Evolutionary conservation across 2,329 filamentous ascomycete species (phyloP).

Genomic region (Fusarium sp.): DNA sequence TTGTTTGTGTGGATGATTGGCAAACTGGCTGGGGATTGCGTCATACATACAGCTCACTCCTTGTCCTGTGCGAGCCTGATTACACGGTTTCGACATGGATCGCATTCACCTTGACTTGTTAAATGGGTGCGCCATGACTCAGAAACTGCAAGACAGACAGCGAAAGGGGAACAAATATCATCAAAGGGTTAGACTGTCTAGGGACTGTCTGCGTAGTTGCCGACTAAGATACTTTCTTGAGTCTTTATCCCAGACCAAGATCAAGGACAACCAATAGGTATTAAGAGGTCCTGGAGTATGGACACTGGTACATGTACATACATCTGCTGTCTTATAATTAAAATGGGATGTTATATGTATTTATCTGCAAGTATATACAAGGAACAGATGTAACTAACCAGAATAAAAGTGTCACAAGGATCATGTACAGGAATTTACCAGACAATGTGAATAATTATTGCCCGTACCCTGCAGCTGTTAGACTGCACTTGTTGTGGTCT

Average conservation of each 20-base stretch:
- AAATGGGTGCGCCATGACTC: not conserved
- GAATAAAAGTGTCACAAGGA: not conserved
- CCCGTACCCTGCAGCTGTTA: not conserved
- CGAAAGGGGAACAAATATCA: not conserved
- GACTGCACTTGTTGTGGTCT: not conserved
- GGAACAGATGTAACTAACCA: accelerated
- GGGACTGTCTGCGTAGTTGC: no score
- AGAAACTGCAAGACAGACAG: not conserved
- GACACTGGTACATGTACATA: not conserved
- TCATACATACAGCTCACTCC: not conserved
- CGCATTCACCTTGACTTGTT: not conserved
- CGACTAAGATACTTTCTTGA: no score
- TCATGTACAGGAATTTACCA: not conserved
- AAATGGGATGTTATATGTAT: no score
- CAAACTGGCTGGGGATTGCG: not conserved
- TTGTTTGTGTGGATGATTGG: not conserved
- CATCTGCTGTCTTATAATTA: not conserved
- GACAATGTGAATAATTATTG: not conserved
- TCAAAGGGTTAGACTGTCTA: not conserved
- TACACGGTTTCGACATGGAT: not conserved
- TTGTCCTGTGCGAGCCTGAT: not conserved
- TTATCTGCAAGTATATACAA: not conserved
- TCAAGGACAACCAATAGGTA: not conserved
- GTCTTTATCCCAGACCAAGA: not conserved
- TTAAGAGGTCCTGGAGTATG: not conserved